Conservation (phyloP, 345 rosid genomes). For the Syzygium aromaticum region DNA sequence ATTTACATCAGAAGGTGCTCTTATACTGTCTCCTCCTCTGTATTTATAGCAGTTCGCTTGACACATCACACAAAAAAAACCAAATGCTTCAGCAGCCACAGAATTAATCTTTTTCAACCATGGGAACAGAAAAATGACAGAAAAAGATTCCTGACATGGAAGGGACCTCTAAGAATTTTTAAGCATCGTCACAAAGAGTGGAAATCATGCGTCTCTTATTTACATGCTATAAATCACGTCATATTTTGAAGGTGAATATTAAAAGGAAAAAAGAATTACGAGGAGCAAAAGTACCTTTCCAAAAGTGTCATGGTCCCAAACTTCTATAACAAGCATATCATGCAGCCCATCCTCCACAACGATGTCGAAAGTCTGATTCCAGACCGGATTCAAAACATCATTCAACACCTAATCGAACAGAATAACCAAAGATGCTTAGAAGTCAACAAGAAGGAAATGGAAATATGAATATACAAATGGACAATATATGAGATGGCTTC, state of each 20-base stretch:
- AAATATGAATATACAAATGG: not conserved
- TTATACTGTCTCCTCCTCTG: not conserved
- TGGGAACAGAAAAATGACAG: not conserved
- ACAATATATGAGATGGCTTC: not conserved
- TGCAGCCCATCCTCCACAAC: conserved; percentile 92
- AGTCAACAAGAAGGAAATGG: not conserved
- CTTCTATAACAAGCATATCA: conserved; percentile 65
- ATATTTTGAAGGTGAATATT: not conserved
- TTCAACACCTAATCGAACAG: conserved; percentile 50
- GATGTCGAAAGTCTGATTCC: conserved; percentile 94
- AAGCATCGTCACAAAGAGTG: not conserved
- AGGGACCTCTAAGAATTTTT: not conserved
- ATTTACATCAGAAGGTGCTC: not conserved
- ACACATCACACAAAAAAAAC: not conserved
- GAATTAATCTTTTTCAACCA: not conserved
- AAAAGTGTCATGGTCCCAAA: conserved; percentile 83
- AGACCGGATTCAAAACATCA: conserved; percentile 74
- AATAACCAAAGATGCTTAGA: not conserved
- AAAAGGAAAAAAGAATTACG: not conserved
- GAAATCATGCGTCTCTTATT: not conserved
- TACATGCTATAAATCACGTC: not conserved
- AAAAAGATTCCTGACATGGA: not conserved
- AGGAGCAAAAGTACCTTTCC: conserved; percentile 45
- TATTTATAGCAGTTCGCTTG: not conserved
- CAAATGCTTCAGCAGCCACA: not conserved